A percentile compares a stretch with the other conserved stretches of the same genome.
These are phyloP conservation scores for Talaromyces sp. DNA, from an alignment of 2,329 filamentous ascomycete species.

Conservation along the genomic window DNA sequence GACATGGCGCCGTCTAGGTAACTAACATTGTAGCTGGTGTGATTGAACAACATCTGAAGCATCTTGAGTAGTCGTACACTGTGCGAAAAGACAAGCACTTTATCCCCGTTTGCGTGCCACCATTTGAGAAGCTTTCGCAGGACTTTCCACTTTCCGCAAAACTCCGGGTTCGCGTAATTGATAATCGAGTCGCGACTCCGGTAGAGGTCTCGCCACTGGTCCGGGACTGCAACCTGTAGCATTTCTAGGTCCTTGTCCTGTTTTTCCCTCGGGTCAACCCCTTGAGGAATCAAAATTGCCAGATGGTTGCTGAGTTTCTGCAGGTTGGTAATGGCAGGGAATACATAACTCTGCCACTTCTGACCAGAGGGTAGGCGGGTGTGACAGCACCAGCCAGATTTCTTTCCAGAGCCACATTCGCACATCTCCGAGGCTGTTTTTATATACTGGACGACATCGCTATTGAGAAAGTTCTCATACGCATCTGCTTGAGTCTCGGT, in stretches of 20 bases:
- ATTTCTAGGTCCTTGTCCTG: conserved; percentile 72
- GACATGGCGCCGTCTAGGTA: conserved; percentile 83
- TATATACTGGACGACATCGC: conserved; percentile 65
- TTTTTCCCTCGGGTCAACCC: conserved; percentile 63
- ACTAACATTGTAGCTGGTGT: conserved; percentile 84
- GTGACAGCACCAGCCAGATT: conserved; percentile 78
- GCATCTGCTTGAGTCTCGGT: conserved; percentile 75
- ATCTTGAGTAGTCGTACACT: conserved; percentile 82
- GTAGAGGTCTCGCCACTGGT: conserved; percentile 70
- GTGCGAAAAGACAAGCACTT: conserved; percentile 92
- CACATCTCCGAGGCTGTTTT: conserved; percentile 65
- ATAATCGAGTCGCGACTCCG: conserved; percentile 71
- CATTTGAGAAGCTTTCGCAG: conserved; percentile 79
- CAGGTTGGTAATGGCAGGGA: conserved; percentile 75
- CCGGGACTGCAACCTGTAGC: conserved; percentile 69
- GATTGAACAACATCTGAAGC: conserved; percentile 77
- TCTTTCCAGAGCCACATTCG: conserved; percentile 63
- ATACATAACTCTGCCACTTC: conserved; percentile 72
- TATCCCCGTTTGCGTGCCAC: conserved; percentile 87
- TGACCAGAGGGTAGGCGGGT: conserved; percentile 55
- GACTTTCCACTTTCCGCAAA: conserved; percentile 96
- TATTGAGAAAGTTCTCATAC: conserved; percentile 76
- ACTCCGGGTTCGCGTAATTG: conserved; percentile 79
- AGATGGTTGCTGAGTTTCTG: conserved; percentile 91
- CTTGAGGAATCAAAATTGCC: conserved; percentile 73